Conservation (phyloP, 148 eudicot species). For the Polygonum maritimum region DNA sequence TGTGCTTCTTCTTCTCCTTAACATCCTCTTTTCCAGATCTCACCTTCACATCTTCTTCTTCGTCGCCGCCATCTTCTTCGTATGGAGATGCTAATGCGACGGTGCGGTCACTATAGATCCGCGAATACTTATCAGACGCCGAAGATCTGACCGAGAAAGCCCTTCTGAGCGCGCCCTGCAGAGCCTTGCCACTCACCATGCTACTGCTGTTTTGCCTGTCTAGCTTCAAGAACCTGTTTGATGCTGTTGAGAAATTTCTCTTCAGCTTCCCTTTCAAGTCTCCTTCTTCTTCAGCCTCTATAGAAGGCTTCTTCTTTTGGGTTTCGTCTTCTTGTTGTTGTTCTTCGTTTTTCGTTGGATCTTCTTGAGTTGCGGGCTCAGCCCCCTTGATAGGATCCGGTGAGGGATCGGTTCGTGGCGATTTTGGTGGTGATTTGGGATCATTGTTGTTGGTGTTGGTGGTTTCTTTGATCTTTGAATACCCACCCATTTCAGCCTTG, state of each 20-base stretch:
- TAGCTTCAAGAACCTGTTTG: not conserved
- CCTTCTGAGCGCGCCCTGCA: not conserved
- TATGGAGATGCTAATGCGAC: not conserved
- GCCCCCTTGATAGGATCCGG: not conserved
- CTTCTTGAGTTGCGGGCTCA: not conserved
- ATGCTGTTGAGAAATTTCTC: not conserved
- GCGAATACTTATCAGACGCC: slow-evolving; percentile 2
- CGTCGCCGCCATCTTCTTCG: not conserved
- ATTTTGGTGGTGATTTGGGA: slow-evolving; percentile 2
- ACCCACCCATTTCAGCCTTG: not conserved
- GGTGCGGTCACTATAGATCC: slow-evolving; percentile 2
- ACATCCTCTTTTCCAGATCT: not conserved
- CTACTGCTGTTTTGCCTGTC: slow-evolving; percentile 4
- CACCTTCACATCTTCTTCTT: not conserved
- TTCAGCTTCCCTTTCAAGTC: not conserved
- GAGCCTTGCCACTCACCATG: not conserved
- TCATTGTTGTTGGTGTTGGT: not conserved
- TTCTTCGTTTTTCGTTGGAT: not conserved
- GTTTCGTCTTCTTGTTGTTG: not conserved
- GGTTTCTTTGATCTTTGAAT: slow-evolving; percentile 6
- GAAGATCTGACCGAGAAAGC: slow-evolving; percentile 6
- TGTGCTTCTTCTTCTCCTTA: slow-evolving; percentile 4
- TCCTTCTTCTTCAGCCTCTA: not conserved
- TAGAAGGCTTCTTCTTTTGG: not conserved
- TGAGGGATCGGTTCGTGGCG: not conserved